Evolutionary conservation across 495 filamentous ascomycete species (phyloP).

Genomic region (Talaromyces borbonicus): DNA sequence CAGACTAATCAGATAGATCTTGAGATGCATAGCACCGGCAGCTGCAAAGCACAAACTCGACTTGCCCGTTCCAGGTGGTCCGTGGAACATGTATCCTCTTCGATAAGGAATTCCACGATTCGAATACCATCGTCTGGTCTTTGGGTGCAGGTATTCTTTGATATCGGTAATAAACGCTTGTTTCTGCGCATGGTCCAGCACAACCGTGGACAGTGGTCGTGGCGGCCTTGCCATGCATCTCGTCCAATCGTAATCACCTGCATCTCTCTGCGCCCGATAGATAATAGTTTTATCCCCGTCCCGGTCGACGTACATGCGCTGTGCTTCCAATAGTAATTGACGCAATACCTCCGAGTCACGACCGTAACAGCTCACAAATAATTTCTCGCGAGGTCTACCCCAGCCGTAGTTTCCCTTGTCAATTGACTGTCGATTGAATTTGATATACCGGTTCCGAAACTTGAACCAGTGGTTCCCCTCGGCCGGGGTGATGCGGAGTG

Average conservation of each 20-base stretch:
- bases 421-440: slow-evolving; percentile 41
- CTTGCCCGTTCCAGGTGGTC: slow-evolving; percentile 42
- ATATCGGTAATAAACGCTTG: slow-evolving; percentile 64
- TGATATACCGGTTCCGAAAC: slow-evolving; percentile 45
- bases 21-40: slow-evolving; percentile 32
- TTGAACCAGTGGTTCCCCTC: slow-evolving; percentile 58
- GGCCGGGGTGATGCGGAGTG: slow-evolving; percentile 52
- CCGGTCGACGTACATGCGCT: slow-evolving; percentile 42
- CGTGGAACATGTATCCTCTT: slow-evolving; percentile 38
- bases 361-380: slow-evolving; percentile 57
- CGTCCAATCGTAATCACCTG: slow-evolving; percentile 44
- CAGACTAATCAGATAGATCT: slow-evolving; percentile 38
- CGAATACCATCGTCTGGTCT: slow-evolving; percentile 67
- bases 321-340: slow-evolving; percentile 55
- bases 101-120: slow-evolving; percentile 51
- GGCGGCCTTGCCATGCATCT: slow-evolving; percentile 60
- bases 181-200: slow-evolving; percentile 69
- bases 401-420: slow-evolving; percentile 14
- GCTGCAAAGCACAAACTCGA: slow-evolving; percentile 41
- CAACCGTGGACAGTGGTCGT: slow-evolving; percentile 72
- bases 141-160: slow-evolving; percentile 75
- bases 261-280: slow-evolving; percentile 41
- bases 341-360: slow-evolving; percentile 39
- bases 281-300: slow-evolving; percentile 57
- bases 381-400: slow-evolving; percentile 43